Evolutionary conservation across 768 basidiomycete genomes (phyloP).

Genomic region (Exsudoporus frostii): DNA sequence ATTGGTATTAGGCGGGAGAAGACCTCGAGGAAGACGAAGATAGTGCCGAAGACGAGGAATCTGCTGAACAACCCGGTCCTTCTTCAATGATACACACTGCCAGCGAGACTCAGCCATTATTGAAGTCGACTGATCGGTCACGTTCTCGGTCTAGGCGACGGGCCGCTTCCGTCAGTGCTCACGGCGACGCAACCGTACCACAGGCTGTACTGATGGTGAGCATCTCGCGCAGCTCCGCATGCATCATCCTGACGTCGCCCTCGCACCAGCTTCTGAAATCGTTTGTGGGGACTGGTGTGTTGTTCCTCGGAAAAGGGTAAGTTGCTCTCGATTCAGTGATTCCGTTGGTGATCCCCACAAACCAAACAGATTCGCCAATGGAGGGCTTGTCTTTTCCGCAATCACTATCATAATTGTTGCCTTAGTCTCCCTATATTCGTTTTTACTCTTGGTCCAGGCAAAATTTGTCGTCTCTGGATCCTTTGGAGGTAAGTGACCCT

Average conservation of each 20-base stretch:
- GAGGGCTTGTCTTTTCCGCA: constrained; percentile 87
- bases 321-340: not conserved
- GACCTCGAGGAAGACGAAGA: constrained; percentile 87
- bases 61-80: constrained; percentile 26
- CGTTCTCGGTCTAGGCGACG: constrained; percentile 56
- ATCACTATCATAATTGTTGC: constrained; percentile 79
- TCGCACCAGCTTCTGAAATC: constrained; percentile 76
- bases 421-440: constrained; percentile 85
- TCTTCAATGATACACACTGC: constrained; percentile 4
- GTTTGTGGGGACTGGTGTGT: constrained; percentile 92
- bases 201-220: constrained; percentile 92
- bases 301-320: constrained; percentile 94
- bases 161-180: constrained; percentile 52
- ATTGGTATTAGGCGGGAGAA: constrained; percentile 70
- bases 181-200: constrained; percentile 85
- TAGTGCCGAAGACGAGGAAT: constrained; percentile 55
- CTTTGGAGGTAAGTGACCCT: constrained; percentile 72
- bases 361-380: constrained; percentile 79
- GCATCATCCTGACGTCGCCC: constrained; percentile 1
- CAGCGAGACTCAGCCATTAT: constrained; percentile 56
- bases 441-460: constrained; percentile 84
- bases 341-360: constrained; percentile 4
- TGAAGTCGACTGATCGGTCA: constrained; percentile 39
- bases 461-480: constrained; percentile 88
- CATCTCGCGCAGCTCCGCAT: not conserved